A percentile compares a stretch with the other conserved stretches of the same genome.
These are phyloP conservation scores for Paecilomyces formosus DNA, from an alignment of 2,329 filamentous ascomycete species.

Conservation along the genomic window DNA sequence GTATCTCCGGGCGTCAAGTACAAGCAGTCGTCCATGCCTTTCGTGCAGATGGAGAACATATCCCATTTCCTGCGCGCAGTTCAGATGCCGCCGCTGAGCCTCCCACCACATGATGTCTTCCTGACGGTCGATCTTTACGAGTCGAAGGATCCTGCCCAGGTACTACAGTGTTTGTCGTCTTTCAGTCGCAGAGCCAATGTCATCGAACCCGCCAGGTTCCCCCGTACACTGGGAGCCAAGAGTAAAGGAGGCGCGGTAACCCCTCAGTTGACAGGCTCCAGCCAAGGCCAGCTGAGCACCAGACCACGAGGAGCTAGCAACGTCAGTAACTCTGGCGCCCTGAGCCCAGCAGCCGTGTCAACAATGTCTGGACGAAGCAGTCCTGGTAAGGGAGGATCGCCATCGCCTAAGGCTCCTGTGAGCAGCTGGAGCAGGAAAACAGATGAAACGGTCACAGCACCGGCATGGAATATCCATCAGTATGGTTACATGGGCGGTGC, in stretches of 20 bases:
- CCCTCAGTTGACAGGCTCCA: conserved; percentile 59
- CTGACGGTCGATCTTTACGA: conserved; percentile 96
- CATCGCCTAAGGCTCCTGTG: conserved; percentile 45
- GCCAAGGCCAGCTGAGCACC: conserved; percentile 36
- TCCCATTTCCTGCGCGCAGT: conserved; percentile 89
- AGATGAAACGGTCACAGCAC: conserved; percentile 72
- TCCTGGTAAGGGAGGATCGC: conserved; percentile 35
- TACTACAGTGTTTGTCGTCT: conserved; percentile 82
- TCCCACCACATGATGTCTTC: conserved; percentile 91
- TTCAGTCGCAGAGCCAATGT: conserved; percentile 82
- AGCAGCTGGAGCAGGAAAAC: conserved; percentile 86
- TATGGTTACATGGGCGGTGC: conserved; percentile 98
- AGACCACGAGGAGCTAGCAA: conserved; percentile 47
- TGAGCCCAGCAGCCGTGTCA: conserved; percentile 33
- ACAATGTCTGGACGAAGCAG: conserved; percentile 46
- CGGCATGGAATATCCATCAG: conserved; percentile 97
- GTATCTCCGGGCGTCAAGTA: conserved; percentile 76
- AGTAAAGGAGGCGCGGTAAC: conserved; percentile 53
- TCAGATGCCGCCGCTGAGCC: conserved; percentile 73
- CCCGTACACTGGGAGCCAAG: conserved; percentile 60
- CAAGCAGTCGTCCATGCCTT: conserved; percentile 91
- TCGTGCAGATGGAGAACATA: conserved; percentile 99
- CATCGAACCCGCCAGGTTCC: conserved; percentile 66
- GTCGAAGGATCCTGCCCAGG: conserved; percentile 90
- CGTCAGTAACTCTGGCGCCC: conserved; percentile 35